Base-by-base conservation (phyloP, 1,284 basidiomycete species). In the Ustilago tritici region DNA sequence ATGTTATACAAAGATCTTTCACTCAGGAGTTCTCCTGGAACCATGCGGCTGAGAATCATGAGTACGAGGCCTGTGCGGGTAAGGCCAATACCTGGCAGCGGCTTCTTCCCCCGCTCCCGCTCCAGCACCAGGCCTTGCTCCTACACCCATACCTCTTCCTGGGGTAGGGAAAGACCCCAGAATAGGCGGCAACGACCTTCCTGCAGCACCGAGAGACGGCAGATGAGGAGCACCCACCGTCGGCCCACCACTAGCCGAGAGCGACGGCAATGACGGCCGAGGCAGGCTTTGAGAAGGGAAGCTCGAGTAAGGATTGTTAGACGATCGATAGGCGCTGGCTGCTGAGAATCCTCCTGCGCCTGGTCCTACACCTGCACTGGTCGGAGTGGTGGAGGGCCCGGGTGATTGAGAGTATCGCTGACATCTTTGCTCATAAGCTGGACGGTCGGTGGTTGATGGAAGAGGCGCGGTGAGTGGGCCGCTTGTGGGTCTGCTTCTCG, bases 141-240 rank as follows among this genome's bases (percentile, higher is more conserved):
- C 65, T 19, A 61, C 4, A 9, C 56, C 55, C 2, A 67, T 15
- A 11, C 70, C 50, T 10, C 70, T 50, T 5, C 70, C 61, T 32
- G 70, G 58, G 9, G 58, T 61, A 12, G 74, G 74, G 62, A 77
- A 77, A 46, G 59, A 38, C 11, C 75, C 75, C 28, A 73, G 32
- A n/a, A 78, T 65, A 10, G 76, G 76, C 28, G 76, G 76, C 64
- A 78, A 38, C 19, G 76, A 78, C 5, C 76, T 64, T 7, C 76
- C 68, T 9, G 61, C 62, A 36, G 65, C 69, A 0, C 62, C 67
- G 38, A 75, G 28, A 1, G 71, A 68, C 14, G 76, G 69, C 60
- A 76, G 63, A 54, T 72, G 62, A n/a, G 66, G 65, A 17, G 64
- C 70, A 36, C 61, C 76, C 15, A 54, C 61, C n/a, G 66, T 70